phyloP scores from a whole-genome alignment of 768 basidiomycete species.

The Sarcodon sp. region DNA sequence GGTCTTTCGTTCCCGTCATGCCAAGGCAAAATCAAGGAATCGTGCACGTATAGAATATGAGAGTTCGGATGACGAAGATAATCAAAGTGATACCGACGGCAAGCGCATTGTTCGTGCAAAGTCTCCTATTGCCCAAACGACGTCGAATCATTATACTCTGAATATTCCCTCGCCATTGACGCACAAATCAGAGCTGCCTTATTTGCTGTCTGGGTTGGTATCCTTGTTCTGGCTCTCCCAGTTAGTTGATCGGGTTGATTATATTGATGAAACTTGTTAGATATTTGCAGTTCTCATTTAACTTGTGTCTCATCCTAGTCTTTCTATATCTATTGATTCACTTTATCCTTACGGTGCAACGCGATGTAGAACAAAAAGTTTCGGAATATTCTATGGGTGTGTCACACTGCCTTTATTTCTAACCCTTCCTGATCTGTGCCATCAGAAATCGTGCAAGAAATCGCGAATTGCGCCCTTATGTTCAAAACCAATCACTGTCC shows the following conservation, averaged over 20 bases:
- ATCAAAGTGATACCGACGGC: conserved; percentile 28
- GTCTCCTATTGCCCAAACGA: conserved; percentile 35
- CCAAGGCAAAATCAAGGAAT: conserved; percentile 23
- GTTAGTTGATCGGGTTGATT: conserved; percentile 1
- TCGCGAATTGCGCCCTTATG: conserved; percentile 70
- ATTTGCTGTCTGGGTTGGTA: conserved; percentile 75
- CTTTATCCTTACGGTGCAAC: conserved; percentile 82
- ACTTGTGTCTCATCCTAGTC: conserved; percentile 68
- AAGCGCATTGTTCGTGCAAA: conserved; percentile 13
- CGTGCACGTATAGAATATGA: conserved; percentile 9
- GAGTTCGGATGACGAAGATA: conserved; percentile 22
- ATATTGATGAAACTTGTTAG: conserved; percentile 20
- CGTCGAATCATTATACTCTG: conserved; percentile 72
- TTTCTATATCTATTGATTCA: conserved; percentile 78
- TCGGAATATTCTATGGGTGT: conserved; percentile 81
- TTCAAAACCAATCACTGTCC: conserved; percentile 80
- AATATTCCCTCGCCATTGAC: conserved; percentile 56
- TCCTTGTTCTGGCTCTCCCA: conserved; percentile 5
- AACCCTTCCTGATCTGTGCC: conserved; percentile 7
- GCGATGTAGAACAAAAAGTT: conserved; percentile 81
- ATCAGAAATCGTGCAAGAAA: conserved; percentile 85
- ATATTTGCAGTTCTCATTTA: conserved; percentile 93
- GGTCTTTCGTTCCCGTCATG: conserved; percentile 47
- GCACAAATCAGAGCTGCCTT: conserved; percentile 52
- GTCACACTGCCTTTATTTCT: conserved; percentile 13